These are phyloP conservation scores for Galeopsis tetrahit DNA, from an alignment of 257 asterid genomes.

Conservation along the genomic window DNA sequence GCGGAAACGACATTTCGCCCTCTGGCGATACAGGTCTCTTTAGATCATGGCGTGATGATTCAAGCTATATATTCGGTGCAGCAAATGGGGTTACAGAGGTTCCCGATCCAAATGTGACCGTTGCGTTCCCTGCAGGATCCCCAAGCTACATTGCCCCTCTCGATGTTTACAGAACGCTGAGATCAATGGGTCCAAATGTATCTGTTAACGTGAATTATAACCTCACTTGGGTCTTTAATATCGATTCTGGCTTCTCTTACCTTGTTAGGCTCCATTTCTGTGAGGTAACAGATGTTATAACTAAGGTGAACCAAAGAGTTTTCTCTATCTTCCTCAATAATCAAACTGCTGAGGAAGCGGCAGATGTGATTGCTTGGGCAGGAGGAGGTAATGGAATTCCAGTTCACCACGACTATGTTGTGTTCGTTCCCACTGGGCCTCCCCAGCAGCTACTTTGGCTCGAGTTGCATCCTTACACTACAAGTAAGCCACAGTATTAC, in stretches of 20 bases:
- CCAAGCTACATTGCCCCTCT: conserved; percentile 61
- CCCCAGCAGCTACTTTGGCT: conserved; percentile 80
- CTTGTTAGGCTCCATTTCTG: conserved; percentile 67
- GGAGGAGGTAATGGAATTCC: conserved; percentile 59
- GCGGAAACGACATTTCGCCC: conserved; percentile 87
- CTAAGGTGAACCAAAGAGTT: conserved; percentile 48
- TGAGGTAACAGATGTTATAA: conserved; percentile 46
- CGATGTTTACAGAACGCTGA: conserved; percentile 46
- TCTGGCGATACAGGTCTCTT: conserved; percentile 57
- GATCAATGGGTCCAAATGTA: conserved; percentile 57
- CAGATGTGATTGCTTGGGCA: conserved; percentile 59
- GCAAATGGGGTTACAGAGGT: conserved; percentile 47
- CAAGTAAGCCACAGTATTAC: conserved; percentile 41
- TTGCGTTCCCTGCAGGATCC: conserved; percentile 37
- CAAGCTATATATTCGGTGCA: conserved; percentile 43
- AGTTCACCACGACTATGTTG: conserved; percentile 61
- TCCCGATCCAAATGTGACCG: conserved; percentile 39
- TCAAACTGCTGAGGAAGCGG: conserved; percentile 49
- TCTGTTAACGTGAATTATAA: conserved; percentile 47
- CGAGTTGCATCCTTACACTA: conserved; percentile 59
- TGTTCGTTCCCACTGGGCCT: conserved; percentile 55
- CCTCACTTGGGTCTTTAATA: conserved; percentile 50
- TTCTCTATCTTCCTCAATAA: conserved; percentile 50
- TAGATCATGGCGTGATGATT: conserved; percentile 55
- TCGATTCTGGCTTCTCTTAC: conserved; percentile 59